phyloP scores from a whole-genome alignment of 345 rosid genomes.

The Brassica incana region DNA sequence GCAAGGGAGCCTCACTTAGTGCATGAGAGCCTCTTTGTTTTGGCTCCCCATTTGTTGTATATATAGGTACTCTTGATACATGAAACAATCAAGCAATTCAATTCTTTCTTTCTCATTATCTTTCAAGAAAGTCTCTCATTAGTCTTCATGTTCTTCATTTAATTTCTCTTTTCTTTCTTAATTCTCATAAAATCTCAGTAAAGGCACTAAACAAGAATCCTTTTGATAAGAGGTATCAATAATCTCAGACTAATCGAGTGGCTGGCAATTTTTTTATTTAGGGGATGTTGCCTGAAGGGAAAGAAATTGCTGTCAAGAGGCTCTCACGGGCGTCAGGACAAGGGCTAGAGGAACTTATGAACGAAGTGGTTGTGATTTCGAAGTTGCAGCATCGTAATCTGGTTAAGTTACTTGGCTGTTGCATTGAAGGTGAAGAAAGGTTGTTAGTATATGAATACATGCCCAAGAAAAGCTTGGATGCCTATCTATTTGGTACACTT shows the following conservation, averaged over 20 bases:
- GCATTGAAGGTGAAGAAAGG: slow-evolving; percentile 55
- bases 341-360: slow-evolving; percentile 57
- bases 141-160: no score
- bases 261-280: slow-evolving; percentile 1
- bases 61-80: no score
- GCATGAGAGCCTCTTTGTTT: no score
- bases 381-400: slow-evolving; percentile 67
- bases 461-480: slow-evolving; percentile 47
- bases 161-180: no score
- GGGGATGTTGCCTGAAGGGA: slow-evolving; percentile 51
- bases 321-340: slow-evolving; percentile 57
- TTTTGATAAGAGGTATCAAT: slow-evolving; percentile 8
- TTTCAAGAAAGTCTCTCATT: no score
- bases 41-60: no score
- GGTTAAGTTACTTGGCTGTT: slow-evolving; percentile 61
- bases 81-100: no score
- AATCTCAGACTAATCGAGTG: background rate
- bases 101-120: no score
- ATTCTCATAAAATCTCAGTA: no score
- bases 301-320: slow-evolving; percentile 61
- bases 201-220: slow-evolving; percentile 26
- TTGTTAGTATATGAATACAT: slow-evolving; percentile 58
- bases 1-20: no score
- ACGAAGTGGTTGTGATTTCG: slow-evolving; percentile 58
- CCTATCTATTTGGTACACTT: slow-evolving; percentile 43